Evolutionary conservation across 768 basidiomycete species (phyloP).

Genomic region (Lanmaoa pseudosensibilis): DNA sequence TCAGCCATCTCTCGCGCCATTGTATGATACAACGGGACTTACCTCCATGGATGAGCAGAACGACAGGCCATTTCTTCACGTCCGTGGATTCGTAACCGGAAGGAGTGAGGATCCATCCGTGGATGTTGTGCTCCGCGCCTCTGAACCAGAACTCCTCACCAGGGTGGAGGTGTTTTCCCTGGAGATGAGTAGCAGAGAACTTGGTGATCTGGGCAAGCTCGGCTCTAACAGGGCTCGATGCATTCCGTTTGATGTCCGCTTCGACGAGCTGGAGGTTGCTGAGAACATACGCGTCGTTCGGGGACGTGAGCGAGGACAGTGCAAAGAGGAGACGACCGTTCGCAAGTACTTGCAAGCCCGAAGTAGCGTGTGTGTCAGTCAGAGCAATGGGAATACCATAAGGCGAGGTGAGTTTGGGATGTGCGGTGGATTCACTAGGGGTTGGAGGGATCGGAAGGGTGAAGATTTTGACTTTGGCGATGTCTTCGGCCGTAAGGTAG

Average conservation of each 20-base stretch:
- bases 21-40: conserved; percentile 4
- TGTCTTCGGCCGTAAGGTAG: conserved; percentile 76
- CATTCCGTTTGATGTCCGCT: conserved; percentile 37
- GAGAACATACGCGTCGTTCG: conserved; percentile 77
- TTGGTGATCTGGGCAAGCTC: conserved; percentile 59
- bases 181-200: conserved; percentile 57
- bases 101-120: conserved; percentile 85
- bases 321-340: conserved; percentile 68
- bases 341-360: conserved; percentile 61
- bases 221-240: conserved; percentile 25
- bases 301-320: conserved; percentile 70
- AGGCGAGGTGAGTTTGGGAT: conserved; percentile 42
- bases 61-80: conserved; percentile 73
- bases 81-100: conserved; percentile 67
- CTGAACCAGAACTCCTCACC: conserved; percentile 90
- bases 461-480: conserved; percentile 75
- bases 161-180: conserved; percentile 53
- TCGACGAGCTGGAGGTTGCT: conserved; percentile 47
- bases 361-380: conserved; percentile 56
- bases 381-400: conserved; percentile 58
- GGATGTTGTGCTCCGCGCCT: conserved; percentile 75
- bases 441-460: conserved; percentile 65
- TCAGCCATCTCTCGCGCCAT: neutral
- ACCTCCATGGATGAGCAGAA: conserved; percentile 83
- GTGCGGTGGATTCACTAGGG: conserved; percentile 51